Evolutionary conservation across 169 alveolate species (phyloP).

Genomic region (Plasmodium adleri): DNA sequence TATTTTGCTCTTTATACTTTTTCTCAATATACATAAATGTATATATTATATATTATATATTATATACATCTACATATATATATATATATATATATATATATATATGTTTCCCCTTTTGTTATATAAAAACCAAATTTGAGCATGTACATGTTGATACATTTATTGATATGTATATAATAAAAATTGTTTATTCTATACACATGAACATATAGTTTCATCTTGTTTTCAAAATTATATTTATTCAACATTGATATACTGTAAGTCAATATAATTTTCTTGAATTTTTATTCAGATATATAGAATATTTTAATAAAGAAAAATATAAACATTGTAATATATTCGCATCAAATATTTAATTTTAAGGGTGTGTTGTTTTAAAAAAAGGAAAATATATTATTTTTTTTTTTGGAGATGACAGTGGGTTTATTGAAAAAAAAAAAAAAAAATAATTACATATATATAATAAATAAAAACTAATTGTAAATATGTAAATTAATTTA

Average conservation of each 20-base stretch:
- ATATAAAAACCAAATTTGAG: neutral
- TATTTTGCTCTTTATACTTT: neutral
- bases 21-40: neutral
- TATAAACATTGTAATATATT: neutral
- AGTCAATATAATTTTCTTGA: conserved; percentile 10
- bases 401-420: too few relatives aligned
- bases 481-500: too few relatives aligned
- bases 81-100: conserved; percentile 7
- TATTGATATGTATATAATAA: conserved; percentile 2
- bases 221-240: conserved; percentile 25
- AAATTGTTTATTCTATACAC: neutral
- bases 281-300: conserved; percentile 9
- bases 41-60: neutral
- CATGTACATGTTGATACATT: conserved; percentile 7
- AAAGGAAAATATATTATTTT: too few relatives aligned
- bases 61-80: neutral
- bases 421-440: too few relatives aligned
- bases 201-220: conserved; percentile 8
- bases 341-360: neutral
- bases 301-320: conserved; percentile 12
- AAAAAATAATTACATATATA: too few relatives aligned
- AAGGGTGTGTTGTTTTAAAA: too few relatives aligned
- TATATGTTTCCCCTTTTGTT: conserved; percentile 3
- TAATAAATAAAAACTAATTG: too few relatives aligned
- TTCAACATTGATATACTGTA: conserved; percentile 1